Evolutionary conservation across 768 basidiomycete species (phyloP), one percentile per base, ranked within the genome.

Genomic region (Mycena olivaceomarginata): DNA sequence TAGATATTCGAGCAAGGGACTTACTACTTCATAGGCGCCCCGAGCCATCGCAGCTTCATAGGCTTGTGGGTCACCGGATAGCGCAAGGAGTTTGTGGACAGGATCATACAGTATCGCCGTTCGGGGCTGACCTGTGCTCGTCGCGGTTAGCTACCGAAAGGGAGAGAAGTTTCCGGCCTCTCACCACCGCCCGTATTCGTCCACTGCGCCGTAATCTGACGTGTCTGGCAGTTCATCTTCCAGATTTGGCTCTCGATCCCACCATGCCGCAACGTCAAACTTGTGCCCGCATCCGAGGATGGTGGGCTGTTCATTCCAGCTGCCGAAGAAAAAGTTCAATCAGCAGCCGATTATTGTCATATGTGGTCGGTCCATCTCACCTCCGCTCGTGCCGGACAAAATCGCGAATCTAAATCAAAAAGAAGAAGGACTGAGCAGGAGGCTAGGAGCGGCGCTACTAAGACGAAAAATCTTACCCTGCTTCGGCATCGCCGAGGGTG

Each of bases 231-330:
- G 16, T 70, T 70, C 63, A 75, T 43, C 20, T 31, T 65, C 68
- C 74, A 75, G 2, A 75, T 66, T 51, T 69, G 67, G 43, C 51
- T 75, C 51, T 75, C 68, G 12, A 65, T n/a, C 25, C 64, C 67
- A 2, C 74, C 68, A 51, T 57, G 67, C 43, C 22, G 8, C 11
- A 64, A n/a, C 3, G 67, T 65, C 18, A 69, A 15, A 40, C 74
- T 75, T 0, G 74, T 75, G 12, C 74, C 67, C 2, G 73, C 73
- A 43, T 22, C 66, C 11, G 18, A 56, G 1, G 68, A 70, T 3
- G 74, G 74, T 2, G 68, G 74, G 15, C 62, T 70, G 11, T 48
- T 59, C 20, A 10, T 41, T 12, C 20, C 62, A 1, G 57, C 74
- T 70, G 18, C 25, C 7, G 31, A 5, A 5, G 22, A 0, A 11